Percentiles rank a stretch among this genome's conserved stretches.
Conservation (phyloP, 2,329 filamentous ascomycete species). For the Talaromyces sp. region DNA sequence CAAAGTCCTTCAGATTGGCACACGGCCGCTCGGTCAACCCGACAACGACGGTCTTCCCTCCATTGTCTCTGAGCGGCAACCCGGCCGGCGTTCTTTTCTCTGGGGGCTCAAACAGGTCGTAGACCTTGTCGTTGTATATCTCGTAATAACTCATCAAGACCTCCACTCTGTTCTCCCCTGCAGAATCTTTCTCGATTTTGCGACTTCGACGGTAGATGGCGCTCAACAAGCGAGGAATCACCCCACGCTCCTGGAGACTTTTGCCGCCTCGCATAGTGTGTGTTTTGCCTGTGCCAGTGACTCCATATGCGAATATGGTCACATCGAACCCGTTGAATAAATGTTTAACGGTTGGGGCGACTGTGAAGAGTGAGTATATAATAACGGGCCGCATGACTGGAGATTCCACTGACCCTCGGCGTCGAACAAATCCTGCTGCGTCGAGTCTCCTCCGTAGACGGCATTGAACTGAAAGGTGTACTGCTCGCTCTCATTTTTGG, state of each 20-base stretch:
- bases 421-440: constrained; percentile 84
- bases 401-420: constrained; percentile 63
- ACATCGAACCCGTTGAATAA: constrained; percentile 80
- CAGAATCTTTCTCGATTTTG: constrained; percentile 76
- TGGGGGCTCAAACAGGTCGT: constrained; percentile 78
- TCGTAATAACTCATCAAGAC: constrained; percentile 89
- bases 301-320: constrained; percentile 88
- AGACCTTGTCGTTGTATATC: constrained; percentile 95
- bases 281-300: constrained; percentile 90
- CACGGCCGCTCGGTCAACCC: constrained; percentile 80
- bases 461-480: constrained; percentile 94
- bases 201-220: constrained; percentile 78
- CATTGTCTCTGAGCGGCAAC: constrained; percentile 76
- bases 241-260: constrained; percentile 76
- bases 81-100: constrained; percentile 81
- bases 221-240: constrained; percentile 81
- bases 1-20: constrained; percentile 82
- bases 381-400: background rate
- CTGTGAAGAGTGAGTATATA: constrained; percentile 45
- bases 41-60: constrained; percentile 80
- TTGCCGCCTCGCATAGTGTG: constrained; percentile 93
- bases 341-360: constrained; percentile 83
- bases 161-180: constrained; percentile 63
- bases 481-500: constrained; percentile 84
- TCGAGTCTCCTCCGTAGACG: constrained; percentile 75